Percentiles rank a stretch among this genome's conserved stretches.
These are phyloP conservation scores for Pelargonium cotyledonis DNA, from an alignment of 441 rosid genomes.

Conservation along the genomic window DNA sequence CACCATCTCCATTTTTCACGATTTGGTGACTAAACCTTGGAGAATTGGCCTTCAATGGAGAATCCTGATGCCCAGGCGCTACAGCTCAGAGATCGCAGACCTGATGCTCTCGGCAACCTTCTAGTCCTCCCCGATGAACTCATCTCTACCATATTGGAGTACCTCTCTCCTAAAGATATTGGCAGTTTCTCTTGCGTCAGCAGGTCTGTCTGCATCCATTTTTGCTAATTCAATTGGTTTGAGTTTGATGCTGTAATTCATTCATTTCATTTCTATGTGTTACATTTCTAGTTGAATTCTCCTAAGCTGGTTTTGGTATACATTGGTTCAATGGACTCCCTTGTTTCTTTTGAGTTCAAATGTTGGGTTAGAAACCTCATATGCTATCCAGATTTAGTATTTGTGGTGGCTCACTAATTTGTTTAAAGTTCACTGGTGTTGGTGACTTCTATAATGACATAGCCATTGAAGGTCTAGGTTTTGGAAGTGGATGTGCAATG, in stretches of 20 bases:
- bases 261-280: neutral
- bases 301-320: neutral
- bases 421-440: too few relatives aligned
- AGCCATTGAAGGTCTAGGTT: too few relatives aligned
- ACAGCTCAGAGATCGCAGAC: conserved; percentile 50
- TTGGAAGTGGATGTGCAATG: too few relatives aligned
- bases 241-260: too few relatives aligned
- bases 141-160: conserved; percentile 51
- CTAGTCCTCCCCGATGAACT: conserved; percentile 67
- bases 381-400: too few relatives aligned
- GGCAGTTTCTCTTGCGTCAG: conserved; percentile 83
- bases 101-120: conserved; percentile 63
- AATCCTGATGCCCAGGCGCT: conserved; percentile 24
- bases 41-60: conserved; percentile 32
- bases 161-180: conserved; percentile 61
- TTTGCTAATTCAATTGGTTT: neutral
- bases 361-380: neutral
- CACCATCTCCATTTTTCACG: neutral
- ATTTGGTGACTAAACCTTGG: neutral
- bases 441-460: too few relatives aligned
- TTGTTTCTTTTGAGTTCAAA: too few relatives aligned
- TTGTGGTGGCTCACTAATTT: too few relatives aligned
- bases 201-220: conserved; percentile 43
- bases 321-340: too few relatives aligned
- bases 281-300: neutral